phyloP scores from a whole-genome alignment of 164 flowering plant species.

The Kingdonia uniflora region DNA sequence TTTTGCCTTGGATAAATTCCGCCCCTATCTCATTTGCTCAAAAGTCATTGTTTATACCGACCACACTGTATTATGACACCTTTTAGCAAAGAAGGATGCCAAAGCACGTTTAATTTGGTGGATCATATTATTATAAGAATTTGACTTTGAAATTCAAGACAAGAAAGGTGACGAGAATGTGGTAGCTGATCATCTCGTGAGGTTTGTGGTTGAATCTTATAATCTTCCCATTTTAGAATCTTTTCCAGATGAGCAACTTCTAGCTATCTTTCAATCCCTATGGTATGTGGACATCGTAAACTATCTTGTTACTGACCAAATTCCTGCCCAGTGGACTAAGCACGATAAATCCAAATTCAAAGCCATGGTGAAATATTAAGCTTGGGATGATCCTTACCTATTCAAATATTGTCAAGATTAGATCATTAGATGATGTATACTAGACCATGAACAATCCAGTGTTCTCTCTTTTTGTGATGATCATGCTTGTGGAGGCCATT shows the following conservation, averaged over 20 bases:
- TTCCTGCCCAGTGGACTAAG: not conserved
- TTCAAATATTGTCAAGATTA: not conserved
- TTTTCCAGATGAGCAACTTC: not conserved
- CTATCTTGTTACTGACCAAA: not conserved
- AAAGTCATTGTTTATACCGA: not conserved
- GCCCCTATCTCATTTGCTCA: not conserved
- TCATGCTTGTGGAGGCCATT: conserved; percentile 2
- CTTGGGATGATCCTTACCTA: conserved; percentile 1
- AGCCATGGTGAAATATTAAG: not conserved
- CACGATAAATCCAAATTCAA: not conserved
- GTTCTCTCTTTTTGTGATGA: not conserved
- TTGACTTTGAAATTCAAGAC: not conserved
- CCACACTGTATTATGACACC: not conserved
- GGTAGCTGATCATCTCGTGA: not conserved
- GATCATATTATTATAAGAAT: not conserved
- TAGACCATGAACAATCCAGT: not conserved
- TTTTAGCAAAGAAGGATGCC: not conserved
- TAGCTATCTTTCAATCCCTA: not conserved
- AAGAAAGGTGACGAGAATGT: not conserved
- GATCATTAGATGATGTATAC: not conserved
- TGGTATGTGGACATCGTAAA: not conserved
- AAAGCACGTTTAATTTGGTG: not conserved
- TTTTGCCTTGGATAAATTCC: not conserved
- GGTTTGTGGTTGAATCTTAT: not conserved
- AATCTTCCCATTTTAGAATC: not conserved